Base-by-base conservation (phyloP, 2,329 filamentous ascomycete species). In the Colletotrichum sp. region DNA sequence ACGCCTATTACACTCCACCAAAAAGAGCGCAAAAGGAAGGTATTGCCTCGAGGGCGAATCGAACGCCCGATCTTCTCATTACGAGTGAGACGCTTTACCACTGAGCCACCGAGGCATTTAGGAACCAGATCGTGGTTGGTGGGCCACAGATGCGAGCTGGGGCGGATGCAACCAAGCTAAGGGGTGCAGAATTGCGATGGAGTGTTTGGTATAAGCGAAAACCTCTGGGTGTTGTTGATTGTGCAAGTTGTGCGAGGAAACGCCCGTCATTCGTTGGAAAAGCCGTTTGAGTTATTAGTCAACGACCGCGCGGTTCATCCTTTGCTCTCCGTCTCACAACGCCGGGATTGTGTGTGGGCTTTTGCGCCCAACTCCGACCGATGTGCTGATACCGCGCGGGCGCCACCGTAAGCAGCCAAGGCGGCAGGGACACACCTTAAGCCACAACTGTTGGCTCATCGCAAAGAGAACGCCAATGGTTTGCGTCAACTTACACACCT, bases 51-150 rank as follows among this genome's bases (percentile, higher is more conserved):
- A 75, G 68, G 72, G 72, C 72, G 72, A 75, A 75, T 75, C 72
- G 72, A 74, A 74, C 67, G 71, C 67, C 71, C 71, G 66, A 71
- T 74, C 71, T 71, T 74, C 71, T 74, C 72, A 71, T 75, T 75
- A 75, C 72, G 64, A 75, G 69, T 68, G 69, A 72, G 73, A 72
- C 69, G 69, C 69, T 72, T 72, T 75, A 68, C 69, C 73, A 75
- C 69, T 64, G 73, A 72, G 69, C 63, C 69, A 64, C 73, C 73
- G 16, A 68, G 72, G 57, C 69, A 44, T 27, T 11, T 3, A 7
- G 0, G 3, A 52, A 63, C 32, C 22, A 36, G 30, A 63, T 64
- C 16, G 8, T 39, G 44, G 57, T 64, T 65, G 27, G 57, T 73
- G 70, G 44, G 25, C 11, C 57, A 68, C 64, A 15, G 57, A 15